Conservation (phyloP, 768 basidiomycete genomes). For the Clitopilus passeckerianus region DNA sequence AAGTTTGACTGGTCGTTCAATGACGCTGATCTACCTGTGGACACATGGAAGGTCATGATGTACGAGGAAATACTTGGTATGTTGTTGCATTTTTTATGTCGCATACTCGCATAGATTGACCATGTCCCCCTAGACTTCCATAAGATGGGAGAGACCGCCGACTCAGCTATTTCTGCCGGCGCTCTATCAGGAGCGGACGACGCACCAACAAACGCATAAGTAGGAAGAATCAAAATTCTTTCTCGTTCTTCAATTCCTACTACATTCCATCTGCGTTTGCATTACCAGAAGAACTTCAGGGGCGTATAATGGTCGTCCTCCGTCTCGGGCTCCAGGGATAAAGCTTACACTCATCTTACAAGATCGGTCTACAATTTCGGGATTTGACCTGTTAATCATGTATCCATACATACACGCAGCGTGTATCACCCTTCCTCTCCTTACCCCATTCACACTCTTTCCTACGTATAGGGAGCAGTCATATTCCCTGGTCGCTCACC, state of each 20-base stretch:
- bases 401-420: background rate
- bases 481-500: background rate
- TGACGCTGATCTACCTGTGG: constrained; percentile 96
- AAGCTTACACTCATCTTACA: background rate
- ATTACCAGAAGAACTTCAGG: background rate
- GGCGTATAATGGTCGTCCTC: background rate
- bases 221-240: background rate
- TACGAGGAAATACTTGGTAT: constrained; percentile 95
- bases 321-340: background rate
- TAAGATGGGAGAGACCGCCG: constrained; percentile 52
- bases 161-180: background rate
- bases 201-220: background rate
- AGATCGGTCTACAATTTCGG: background rate
- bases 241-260: background rate
- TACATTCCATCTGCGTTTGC: background rate
- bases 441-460: background rate
- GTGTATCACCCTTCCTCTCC: background rate
- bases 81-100: constrained; percentile 28
- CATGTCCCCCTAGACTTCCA: constrained; percentile 58
- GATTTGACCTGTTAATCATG: background rate
- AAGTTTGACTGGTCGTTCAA: constrained; percentile 99
- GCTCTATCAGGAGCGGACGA: background rate
- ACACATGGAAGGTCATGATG: constrained; percentile 99
- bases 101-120: background rate
- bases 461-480: background rate